A percentile compares a stretch with the other conserved stretches of the same genome.
phyloP scores from a whole-genome alignment of 768 basidiomycete species.

The Pisolithus marmoratus region DNA sequence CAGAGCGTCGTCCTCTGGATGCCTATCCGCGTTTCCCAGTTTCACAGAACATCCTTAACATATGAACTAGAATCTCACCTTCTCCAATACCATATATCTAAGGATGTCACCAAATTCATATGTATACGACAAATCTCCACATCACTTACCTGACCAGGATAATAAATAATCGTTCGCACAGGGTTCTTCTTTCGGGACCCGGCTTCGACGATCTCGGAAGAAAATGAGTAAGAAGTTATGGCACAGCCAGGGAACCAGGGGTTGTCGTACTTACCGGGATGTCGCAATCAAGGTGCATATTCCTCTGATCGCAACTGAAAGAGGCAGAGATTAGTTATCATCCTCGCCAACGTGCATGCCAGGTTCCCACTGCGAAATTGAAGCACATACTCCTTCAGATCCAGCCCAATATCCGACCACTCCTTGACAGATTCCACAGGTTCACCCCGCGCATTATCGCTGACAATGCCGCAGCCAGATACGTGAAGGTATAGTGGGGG shows the following conservation, averaged over 20 bases:
- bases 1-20: conserved; percentile 34
- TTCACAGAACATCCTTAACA: neutral
- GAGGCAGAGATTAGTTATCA: neutral
- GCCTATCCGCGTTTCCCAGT: conserved; percentile 13
- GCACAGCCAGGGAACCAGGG: neutral
- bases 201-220: conserved; percentile 32
- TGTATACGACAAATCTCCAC: neutral
- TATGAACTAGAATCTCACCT: conserved; percentile 18
- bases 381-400: conserved; percentile 21
- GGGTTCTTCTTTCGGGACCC: conserved; percentile 35
- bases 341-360: neutral
- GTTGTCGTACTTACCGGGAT: conserved; percentile 20
- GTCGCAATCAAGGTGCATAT: conserved; percentile 29
- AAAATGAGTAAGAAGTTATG: neutral
- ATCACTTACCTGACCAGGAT: conserved; percentile 27
- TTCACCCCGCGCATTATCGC: conserved; percentile 38
- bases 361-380: neutral
- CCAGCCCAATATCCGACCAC: conserved; percentile 35
- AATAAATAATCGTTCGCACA: conserved; percentile 39
- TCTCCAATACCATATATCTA: conserved; percentile 41
- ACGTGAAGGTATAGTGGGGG: conserved; percentile 41
- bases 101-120: neutral
- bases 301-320: conserved; percentile 22
- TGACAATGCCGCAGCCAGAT: conserved; percentile 36
- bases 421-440: conserved; percentile 25